Evolutionary conservation across 495 filamentous ascomycete genomes (phyloP).

Genomic region (Aspergillus heteromorphus): DNA sequence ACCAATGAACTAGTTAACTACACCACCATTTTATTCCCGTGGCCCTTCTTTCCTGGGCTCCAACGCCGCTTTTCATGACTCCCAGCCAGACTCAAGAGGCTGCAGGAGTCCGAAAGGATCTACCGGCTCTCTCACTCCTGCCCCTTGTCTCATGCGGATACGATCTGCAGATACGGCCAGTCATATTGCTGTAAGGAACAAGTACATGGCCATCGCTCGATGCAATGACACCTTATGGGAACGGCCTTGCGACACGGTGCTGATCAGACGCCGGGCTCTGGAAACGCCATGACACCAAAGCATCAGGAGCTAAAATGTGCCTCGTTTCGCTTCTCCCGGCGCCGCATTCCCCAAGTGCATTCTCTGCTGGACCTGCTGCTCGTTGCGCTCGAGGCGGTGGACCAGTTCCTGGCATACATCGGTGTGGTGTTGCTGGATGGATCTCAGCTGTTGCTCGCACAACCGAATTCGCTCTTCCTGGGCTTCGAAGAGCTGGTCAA

Average conservation of each 20-base stretch:
- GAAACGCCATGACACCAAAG: background rate
- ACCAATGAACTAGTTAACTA: too few species aligned
- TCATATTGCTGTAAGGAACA: background rate
- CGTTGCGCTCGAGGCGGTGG: conserved; percentile 25
- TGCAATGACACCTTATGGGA: background rate
- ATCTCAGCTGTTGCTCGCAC: conserved; percentile 27
- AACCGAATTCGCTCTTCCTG: conserved; percentile 30
- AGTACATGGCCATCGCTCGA: background rate
- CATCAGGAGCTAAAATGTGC: background rate
- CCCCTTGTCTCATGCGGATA: background rate
- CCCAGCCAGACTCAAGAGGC: too few species aligned
- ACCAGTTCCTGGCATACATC: conserved; percentile 31
- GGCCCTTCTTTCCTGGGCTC: too few species aligned
- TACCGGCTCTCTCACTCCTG: too few species aligned
- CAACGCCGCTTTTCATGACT: too few species aligned
- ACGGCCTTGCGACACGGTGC: background rate
- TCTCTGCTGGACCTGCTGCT: conserved; percentile 18
- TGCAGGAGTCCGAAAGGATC: too few species aligned
- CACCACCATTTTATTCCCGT: too few species aligned
- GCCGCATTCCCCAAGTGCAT: background rate
- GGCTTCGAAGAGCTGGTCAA: conserved; percentile 29
- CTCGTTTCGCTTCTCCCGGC: background rate
- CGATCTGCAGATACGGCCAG: background rate
- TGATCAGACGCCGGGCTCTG: background rate
- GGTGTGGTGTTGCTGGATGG: conserved; percentile 27